phyloP scores from a whole-genome alignment of 179 eudicot genomes.

The Carnegiea gigantea region DNA sequence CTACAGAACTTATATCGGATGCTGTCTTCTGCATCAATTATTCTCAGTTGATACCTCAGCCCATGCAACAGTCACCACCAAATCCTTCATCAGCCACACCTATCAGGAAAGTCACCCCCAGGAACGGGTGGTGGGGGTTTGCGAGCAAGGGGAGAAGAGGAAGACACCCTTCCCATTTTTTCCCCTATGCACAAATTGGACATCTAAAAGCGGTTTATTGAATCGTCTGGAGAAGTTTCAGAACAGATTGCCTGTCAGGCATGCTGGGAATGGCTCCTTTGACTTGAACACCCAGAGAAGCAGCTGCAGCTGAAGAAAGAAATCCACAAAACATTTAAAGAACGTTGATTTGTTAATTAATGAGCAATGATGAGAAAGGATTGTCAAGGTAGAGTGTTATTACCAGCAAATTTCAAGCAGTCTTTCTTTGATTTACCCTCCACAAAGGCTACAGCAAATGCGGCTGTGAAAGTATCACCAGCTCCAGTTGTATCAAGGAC shows the following conservation, averaged over 20 bases:
- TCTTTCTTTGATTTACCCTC: constrained; percentile 78
- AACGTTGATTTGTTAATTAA: neutral
- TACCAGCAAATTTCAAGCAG: constrained; percentile 92
- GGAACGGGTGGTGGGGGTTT: neutral
- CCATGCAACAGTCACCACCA: neutral
- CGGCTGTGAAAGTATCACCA: constrained; percentile 89
- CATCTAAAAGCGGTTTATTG: constrained; percentile 19
- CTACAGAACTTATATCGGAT: too few species aligned
- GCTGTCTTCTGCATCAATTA: neutral
- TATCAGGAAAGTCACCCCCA: neutral
- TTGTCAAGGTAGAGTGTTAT: neutral
- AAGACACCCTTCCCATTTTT: neutral
- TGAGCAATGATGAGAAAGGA: neutral
- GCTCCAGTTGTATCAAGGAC: constrained; percentile 94
- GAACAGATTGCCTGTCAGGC: constrained; percentile 81
- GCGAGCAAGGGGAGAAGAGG: too few species aligned
- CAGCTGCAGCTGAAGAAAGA: constrained; percentile 77
- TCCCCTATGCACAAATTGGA: constrained; percentile 28
- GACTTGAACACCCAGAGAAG: constrained; percentile 92
- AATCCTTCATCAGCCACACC: neutral
- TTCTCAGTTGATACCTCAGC: neutral
- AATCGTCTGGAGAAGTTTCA: constrained; percentile 50
- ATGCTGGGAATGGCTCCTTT: constrained; percentile 98
- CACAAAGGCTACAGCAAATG: constrained; percentile 85
- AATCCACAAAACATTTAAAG: neutral